These are phyloP conservation scores for Stachybotrys chlorohalonatus DNA, from an alignment of 2,329 filamentous ascomycete genomes.

Conservation along the genomic window DNA sequence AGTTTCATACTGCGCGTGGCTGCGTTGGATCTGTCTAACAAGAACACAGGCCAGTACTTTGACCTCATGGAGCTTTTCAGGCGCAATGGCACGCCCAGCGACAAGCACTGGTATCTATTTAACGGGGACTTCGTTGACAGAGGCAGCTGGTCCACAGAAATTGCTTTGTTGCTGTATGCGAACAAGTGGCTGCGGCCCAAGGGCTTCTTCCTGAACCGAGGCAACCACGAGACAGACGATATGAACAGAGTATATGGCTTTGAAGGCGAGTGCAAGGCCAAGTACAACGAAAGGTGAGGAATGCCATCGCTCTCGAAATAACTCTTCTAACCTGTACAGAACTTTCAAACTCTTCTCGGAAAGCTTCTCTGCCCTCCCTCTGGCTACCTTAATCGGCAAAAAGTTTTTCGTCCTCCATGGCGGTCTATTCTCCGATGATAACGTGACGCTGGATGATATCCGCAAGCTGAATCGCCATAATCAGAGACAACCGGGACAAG, in stretches of 20 bases:
- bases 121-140: conserved; percentile 98
- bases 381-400: conserved; percentile 83
- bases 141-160: conserved; percentile 97
- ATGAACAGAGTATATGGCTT: conserved; percentile 99
- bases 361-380: conserved; percentile 86
- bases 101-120: conserved; percentile 90
- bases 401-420: conserved; percentile 92
- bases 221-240: conserved; percentile 97
- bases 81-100: conserved; percentile 74
- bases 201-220: conserved; percentile 89
- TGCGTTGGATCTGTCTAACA: conserved; percentile 1
- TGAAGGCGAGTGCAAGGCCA: conserved; percentile 95
- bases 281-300: conserved; percentile 74
- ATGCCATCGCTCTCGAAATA: background rate
- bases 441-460: conserved; percentile 84
- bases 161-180: conserved; percentile 84
- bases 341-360: conserved; percentile 97
- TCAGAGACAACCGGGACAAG: conserved; percentile 86
- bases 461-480: conserved; percentile 84
- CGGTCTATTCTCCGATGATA: conserved; percentile 93
- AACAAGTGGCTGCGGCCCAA: conserved; percentile 93
- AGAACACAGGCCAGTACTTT: conserved; percentile 77
- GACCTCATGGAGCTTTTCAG: conserved; percentile 95
- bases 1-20: conserved; percentile 14
- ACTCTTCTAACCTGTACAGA: conserved; percentile 25